A percentile compares a stretch with the other conserved stretches of the same genome.
These are phyloP conservation scores for Cornus kousa DNA, from an alignment of 148 eudicot genomes.

Conservation along the genomic window DNA sequence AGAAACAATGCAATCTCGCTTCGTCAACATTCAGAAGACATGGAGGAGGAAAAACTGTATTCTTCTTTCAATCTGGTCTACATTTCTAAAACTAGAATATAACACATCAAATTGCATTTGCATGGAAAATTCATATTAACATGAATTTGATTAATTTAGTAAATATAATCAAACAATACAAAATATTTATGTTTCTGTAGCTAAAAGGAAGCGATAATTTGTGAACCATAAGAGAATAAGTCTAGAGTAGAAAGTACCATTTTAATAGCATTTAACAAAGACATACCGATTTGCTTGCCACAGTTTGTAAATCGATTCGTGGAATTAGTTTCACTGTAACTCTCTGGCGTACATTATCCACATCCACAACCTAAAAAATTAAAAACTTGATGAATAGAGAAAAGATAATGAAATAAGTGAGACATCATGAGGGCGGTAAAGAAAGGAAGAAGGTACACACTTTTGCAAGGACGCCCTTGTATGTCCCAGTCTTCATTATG, in stretches of 20 bases:
- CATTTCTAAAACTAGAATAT: conserved; percentile 65
- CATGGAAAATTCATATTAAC: background rate
- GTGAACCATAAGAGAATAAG: too few species aligned
- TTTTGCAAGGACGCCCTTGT: conserved; percentile 96
- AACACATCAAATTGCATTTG: background rate
- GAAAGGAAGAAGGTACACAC: conserved; percentile 25
- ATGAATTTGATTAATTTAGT: background rate
- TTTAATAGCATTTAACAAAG: conserved; percentile 1
- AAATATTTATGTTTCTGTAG: too few species aligned
- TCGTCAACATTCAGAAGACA: conserved; percentile 91
- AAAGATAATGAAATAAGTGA: background rate
- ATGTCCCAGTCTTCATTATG: conserved; percentile 82
- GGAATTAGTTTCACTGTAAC: conserved; percentile 92
- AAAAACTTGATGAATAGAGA: background rate
- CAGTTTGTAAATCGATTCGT: conserved; percentile 80
- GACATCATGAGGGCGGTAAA: background rate
- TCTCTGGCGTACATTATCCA: too few species aligned
- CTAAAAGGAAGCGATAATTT: background rate
- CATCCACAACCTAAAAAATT: conserved; percentile 70
- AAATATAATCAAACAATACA: too few species aligned
- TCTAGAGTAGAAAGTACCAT: too few species aligned
- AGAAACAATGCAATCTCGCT: conserved; percentile 57
- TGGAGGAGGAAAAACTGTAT: conserved; percentile 83
- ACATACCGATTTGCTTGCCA: conserved; percentile 77
- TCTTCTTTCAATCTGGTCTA: conserved; percentile 79